Evolutionary conservation across 1,139 yeast genomes (phyloP).

Genomic region (Torulaspora pretoriensis): DNA sequence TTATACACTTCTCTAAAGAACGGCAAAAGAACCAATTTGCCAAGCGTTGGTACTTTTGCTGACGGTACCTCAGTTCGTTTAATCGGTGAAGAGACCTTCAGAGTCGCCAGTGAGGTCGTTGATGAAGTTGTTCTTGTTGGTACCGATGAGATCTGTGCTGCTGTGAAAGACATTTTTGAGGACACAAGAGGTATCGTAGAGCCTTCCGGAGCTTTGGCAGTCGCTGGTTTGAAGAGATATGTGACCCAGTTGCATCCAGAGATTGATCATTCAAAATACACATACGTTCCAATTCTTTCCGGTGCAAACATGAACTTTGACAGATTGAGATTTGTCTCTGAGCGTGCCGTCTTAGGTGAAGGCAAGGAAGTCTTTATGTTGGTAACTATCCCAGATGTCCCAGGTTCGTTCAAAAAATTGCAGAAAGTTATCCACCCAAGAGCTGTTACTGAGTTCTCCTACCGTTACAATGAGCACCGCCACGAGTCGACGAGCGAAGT

Average conservation of each 20-base stretch:
- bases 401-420: conserved; percentile 80
- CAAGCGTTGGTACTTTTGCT: conserved; percentile 93
- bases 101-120: conserved; percentile 70
- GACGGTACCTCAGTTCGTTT: conserved; percentile 98
- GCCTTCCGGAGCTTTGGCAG: conserved; percentile 95
- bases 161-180: conserved; percentile 91
- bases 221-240: conserved; percentile 90
- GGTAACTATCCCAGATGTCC: conserved; percentile 83
- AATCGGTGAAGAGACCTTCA: conserved; percentile 87
- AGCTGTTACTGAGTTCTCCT: conserved; percentile 87
- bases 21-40: conserved; percentile 52
- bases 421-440: conserved; percentile 79
- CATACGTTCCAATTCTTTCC: conserved; percentile 80
- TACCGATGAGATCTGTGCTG: conserved; percentile 97
- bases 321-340: conserved; percentile 92
- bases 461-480: conserved; percentile 58
- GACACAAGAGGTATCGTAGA: conserved; percentile 93
- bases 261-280: conserved; percentile 63
- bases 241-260: conserved; percentile 56
- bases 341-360: conserved; percentile 95
- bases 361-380: conserved; percentile 92
- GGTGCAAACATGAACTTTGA: conserved; percentile 99
- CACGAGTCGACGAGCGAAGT: conserved; percentile 36
- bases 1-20: conserved; percentile 65
- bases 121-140: conserved; percentile 84